Evolutionary conservation across 169 alveolate species (phyloP).

Genomic region (Cryptosporidium muris): DNA sequence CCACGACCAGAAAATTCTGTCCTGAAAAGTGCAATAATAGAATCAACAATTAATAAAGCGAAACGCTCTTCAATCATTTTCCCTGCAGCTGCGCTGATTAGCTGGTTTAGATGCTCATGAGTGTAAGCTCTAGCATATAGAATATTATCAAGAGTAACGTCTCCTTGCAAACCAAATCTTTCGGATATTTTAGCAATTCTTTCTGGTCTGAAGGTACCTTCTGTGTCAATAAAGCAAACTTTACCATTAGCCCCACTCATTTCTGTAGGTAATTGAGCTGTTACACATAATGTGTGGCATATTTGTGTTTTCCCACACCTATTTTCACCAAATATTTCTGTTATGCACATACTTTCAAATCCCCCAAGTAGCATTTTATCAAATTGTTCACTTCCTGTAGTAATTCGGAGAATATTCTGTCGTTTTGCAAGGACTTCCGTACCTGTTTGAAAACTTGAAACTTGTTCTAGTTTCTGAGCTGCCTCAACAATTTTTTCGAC

Average conservation of each 20-base stretch:
- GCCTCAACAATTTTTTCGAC: slow-evolving; percentile 85
- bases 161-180: slow-evolving; percentile 85
- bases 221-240: slow-evolving; percentile 90
- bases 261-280: slow-evolving; percentile 81
- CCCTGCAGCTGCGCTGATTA: slow-evolving; percentile 84
- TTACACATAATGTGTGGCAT: slow-evolving; percentile 85
- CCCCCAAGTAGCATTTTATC: slow-evolving; percentile 88
- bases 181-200: slow-evolving; percentile 85
- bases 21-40: slow-evolving; percentile 87
- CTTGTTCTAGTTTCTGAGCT: slow-evolving; percentile 78
- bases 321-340: slow-evolving; percentile 89
- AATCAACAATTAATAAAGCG: slow-evolving; percentile 85
- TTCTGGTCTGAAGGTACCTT: slow-evolving; percentile 91
- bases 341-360: slow-evolving; percentile 85
- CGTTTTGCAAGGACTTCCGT: slow-evolving; percentile 79
- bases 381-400: slow-evolving; percentile 82
- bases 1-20: slow-evolving; percentile 90
- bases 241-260: slow-evolving; percentile 90
- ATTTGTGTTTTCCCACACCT: slow-evolving; percentile 86
- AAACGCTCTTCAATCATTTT: slow-evolving; percentile 85
- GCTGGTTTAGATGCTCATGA: slow-evolving; percentile 83
- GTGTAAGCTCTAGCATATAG: slow-evolving; percentile 88
- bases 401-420: slow-evolving; percentile 77
- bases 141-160: slow-evolving; percentile 85
- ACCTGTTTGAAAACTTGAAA: slow-evolving; percentile 81